Conservation (phyloP, 2,329 filamentous ascomycete genomes). For the Arthrobotrys musiformis region DNA sequence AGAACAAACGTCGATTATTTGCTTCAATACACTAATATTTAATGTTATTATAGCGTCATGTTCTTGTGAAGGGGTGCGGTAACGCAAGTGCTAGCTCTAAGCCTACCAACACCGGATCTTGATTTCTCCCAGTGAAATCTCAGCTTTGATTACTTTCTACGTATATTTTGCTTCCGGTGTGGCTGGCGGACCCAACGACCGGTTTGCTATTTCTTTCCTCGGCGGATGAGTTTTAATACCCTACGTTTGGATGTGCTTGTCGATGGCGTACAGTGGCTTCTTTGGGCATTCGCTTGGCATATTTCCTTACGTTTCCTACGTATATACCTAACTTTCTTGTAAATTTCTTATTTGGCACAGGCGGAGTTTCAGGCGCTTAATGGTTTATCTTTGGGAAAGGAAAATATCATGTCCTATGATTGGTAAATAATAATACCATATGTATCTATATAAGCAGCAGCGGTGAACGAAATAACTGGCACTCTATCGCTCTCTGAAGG, state of each 20-base stretch:
- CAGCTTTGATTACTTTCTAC: not conserved
- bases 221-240: slow-evolving; percentile 9
- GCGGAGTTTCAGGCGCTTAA: slow-evolving; percentile 44
- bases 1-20: not conserved
- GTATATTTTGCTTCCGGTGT: not conserved
- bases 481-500: too few species aligned
- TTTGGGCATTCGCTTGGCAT: not conserved
- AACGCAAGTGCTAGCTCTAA: slow-evolving; percentile 58
- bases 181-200: not conserved
- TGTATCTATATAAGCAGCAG: slow-evolving; percentile 21
- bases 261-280: slow-evolving; percentile 12
- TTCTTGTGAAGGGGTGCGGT: slow-evolving; percentile 74
- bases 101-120: slow-evolving; percentile 59
- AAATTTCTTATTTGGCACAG: slow-evolving; percentile 45
- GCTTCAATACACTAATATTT: slow-evolving; percentile 43
- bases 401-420: slow-evolving; percentile 11
- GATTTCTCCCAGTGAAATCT: not conserved
- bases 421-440: slow-evolving; percentile 11
- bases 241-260: slow-evolving; percentile 4
- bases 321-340: slow-evolving; percentile 26
- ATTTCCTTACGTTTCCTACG: slow-evolving; percentile 7
- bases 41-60: slow-evolving; percentile 68
- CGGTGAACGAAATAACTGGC: too few species aligned
- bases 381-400: slow-evolving; percentile 1
- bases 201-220: not conserved